phyloP scores from a whole-genome alignment of 208 protist species.

The Trypanosoma lewisi region DNA sequence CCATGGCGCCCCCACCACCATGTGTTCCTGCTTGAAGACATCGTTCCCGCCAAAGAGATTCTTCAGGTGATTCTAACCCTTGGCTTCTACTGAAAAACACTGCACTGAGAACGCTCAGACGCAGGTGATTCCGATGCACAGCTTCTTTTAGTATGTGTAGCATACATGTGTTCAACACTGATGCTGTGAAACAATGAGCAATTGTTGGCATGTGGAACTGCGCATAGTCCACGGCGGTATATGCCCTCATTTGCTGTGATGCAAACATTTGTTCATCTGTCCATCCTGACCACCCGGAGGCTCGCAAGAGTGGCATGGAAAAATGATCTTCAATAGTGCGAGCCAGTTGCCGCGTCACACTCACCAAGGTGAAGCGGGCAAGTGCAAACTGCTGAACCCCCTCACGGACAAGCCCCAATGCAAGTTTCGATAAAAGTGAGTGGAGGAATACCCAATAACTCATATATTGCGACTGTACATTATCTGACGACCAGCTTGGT shows the following conservation, averaged over 20 bases:
- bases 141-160: conserved; percentile 23
- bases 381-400: conserved; percentile 21
- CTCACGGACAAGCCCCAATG: conserved; percentile 4
- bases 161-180: conserved; percentile 51
- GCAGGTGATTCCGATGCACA: conserved; percentile 13
- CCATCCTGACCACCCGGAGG: conserved; percentile 50
- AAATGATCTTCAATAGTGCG: conserved; percentile 25
- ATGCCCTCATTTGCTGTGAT: conserved; percentile 24
- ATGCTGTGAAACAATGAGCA: conserved; percentile 31
- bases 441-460: conserved; percentile 22
- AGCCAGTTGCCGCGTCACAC: conserved; percentile 22
- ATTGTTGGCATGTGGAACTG: conserved; percentile 39
- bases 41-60: conserved; percentile 12
- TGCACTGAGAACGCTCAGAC: conserved; percentile 6
- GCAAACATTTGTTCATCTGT: conserved; percentile 47
- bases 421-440: conserved; percentile 16
- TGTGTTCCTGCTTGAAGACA: conserved; percentile 4
- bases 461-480: conserved; percentile 17
- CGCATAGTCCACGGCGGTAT: conserved; percentile 39
- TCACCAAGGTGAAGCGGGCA: conserved; percentile 34
- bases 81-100: conserved; percentile 14
- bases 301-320: conserved; percentile 22
- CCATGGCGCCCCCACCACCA: neutral
- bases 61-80: neutral
- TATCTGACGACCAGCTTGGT: neutral